Evolutionary conservation across 169 alveolate genomes (phyloP), one percentile per base, ranked within the genome.

Genomic region (Nephromyces sp.): DNA sequence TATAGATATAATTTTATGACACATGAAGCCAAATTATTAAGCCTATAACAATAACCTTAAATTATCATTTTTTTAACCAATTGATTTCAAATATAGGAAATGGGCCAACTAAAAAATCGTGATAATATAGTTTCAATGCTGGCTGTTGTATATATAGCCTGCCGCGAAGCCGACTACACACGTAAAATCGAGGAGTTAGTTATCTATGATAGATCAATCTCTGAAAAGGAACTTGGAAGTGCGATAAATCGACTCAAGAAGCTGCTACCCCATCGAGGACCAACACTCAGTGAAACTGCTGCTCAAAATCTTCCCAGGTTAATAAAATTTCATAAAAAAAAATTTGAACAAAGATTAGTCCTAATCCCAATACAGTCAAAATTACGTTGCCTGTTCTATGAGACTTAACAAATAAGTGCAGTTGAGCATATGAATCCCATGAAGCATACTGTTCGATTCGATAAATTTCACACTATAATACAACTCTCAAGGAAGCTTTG

Each of bases 151-250:
- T 91, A 91, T 66, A 61, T 91, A 79, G 95, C 93, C n/a, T 83
- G 93, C 53, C 82, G 95, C 25, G 95, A 91, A 78, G 94, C 88
- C 15, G 92, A 91, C 0, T 89, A 80, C n/a, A 84, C 90, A 34
- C 88, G 94, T 34, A 86, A 93, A 6, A 82, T 91, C 6, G 85
- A 87, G 74, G 95, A 91, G 79, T 78, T 91, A 25, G 71, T 78
- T 21, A 72, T 87, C 0, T 90, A 78, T 57, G 95, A 91, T 73
- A 69, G 94, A 32, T 79, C 89, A 4, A 71, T 89, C 34, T 72
- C 92, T 65, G 91, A 86, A 52, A 85, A 82, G 68, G 95, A 91
- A 53, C 79, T 91, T 4, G 95, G 93, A 29, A 80, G 89, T 35
- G 87, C 95, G 30, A 89, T 91, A 64, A 90, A 90, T 69, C 82